Evolutionary conservation across 352 stramenopile genomes (phyloP), one percentile per base, ranked within the genome.

Genomic region (Saprolegnia parasitica): DNA sequence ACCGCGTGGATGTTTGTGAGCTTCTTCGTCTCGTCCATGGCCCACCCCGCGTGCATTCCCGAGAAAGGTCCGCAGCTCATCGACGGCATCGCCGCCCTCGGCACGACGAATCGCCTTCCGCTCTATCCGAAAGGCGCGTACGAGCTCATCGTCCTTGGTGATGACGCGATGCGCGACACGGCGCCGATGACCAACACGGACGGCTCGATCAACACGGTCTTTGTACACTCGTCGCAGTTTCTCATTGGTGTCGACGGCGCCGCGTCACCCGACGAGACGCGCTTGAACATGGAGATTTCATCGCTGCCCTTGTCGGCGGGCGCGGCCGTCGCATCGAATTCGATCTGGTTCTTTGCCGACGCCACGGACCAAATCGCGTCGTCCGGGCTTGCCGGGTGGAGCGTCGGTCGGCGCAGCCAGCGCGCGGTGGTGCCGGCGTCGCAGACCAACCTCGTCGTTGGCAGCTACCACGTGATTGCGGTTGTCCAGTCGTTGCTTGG

Each of bases 11-110:
- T 32, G n/a, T 55, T 24, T 8, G n/a, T 70, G n/a, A 46, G 24
- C 26, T 68, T 68, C n/a, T 4, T 68, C 21, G 62, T 40, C 13
- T 60, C 6, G 37, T n/a, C n/a, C 26, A 70, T 46, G 5, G 16
- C 47, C 9, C 61, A 62, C 18, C 63, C 63, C 5, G 10, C 9
- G 10, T 70, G 63, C 40, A 13, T 47, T 10, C 63, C 63, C 18
- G 13, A 37, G 11, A 35, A 37, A 21, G 63, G 63, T 5, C 8
- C 63, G 11, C 63, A 70, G 46, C 21, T 61, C 4, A 61, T 70
- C 39, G 63, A 52, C n/a, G 63, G 63, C 5, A 58, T 49, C 16
- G 52, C 24, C 3, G 20, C 35, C 3, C 52, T 60, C 11, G 35
- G 24, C 16, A 60, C 52, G 35, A 60, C 52, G 11, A 60, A 60